A percentile compares a stretch with the other conserved stretches of the same genome.
Conservation (phyloP, 768 basidiomycete genomes). For the Amyloporia xantha region DNA sequence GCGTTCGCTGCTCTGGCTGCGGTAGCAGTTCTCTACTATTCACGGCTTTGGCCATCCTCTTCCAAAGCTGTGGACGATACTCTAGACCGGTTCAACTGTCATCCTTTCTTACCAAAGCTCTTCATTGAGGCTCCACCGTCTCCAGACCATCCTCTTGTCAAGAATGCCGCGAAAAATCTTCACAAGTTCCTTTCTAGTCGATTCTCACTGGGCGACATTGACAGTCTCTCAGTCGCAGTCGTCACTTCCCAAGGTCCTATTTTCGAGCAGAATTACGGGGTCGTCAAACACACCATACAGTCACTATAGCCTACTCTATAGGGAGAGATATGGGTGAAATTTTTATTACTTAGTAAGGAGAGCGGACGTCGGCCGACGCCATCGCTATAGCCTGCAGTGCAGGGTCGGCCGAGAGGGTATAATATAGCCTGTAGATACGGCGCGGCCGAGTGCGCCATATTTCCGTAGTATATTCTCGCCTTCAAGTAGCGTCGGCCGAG, state of each 20-base stretch:
- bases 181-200: slow-evolving; percentile 14
- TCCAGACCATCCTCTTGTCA: not conserved
- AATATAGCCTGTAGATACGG: too few relatives aligned
- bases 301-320: too few relatives aligned
- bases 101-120: not conserved
- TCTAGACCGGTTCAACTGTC: not conserved
- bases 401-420: too few relatives aligned
- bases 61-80: not conserved
- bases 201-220: slow-evolving; percentile 31
- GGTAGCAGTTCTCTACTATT: not conserved
- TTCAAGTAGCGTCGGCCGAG: too few relatives aligned
- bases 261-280: slow-evolving; percentile 40
- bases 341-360: too few relatives aligned
- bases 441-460: too few relatives aligned
- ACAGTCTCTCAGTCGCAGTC: slow-evolving; percentile 44
- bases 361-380: too few relatives aligned
- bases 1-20: not conserved
- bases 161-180: not conserved
- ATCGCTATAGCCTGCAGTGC: too few relatives aligned
- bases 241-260: slow-evolving; percentile 39
- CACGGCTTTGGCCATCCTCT: not conserved
- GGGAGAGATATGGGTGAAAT: too few relatives aligned
- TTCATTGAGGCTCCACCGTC: not conserved
- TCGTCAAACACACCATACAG: too few relatives aligned
- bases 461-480: too few relatives aligned